A percentile compares a stretch with the other conserved stretches of the same genome.
These are phyloP conservation scores for Eucalyptus camaldulensis DNA, from an alignment of 345 rosid species.

Conservation along the genomic window DNA sequence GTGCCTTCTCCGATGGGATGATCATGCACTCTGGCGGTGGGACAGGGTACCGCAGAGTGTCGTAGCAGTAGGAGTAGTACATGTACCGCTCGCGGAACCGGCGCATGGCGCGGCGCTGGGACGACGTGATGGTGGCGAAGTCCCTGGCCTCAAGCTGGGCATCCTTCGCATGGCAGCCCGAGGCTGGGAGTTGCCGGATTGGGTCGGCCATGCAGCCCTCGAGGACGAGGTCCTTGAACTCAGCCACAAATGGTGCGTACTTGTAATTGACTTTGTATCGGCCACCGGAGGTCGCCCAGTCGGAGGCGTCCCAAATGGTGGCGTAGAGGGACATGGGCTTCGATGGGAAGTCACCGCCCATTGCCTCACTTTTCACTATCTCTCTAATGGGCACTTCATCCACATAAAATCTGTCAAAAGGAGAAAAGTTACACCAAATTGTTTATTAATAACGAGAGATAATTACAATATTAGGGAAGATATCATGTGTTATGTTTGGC, in stretches of 20 bases:
- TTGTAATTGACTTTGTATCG: constrained; percentile 65
- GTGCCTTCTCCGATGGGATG: constrained; percentile 31
- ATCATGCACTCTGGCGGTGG: constrained; percentile 61
- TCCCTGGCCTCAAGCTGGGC: constrained; percentile 20
- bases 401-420: constrained; percentile 55
- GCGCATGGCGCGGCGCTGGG: constrained; percentile 43
- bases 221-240: constrained; percentile 50
- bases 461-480: background rate
- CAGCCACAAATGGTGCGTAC: constrained; percentile 67
- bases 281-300: constrained; percentile 93
- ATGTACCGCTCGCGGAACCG: constrained; percentile 54
- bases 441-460: background rate
- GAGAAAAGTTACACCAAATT: background rate
- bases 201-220: constrained; percentile 72
- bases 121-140: constrained; percentile 16
- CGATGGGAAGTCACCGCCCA: constrained; percentile 78
- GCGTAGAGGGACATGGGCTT: constrained; percentile 92
- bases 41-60: constrained; percentile 40
- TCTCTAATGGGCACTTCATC: constrained; percentile 89
- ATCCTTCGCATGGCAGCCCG: constrained; percentile 9
- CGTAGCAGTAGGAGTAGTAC: constrained; percentile 91
- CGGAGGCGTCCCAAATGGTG: constrained; percentile 97
- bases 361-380: constrained; percentile 37
- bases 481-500: background rate
- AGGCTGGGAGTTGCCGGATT: constrained; percentile 24